A percentile compares a stretch with the other conserved stretches of the same genome.
phyloP scores from a whole-genome alignment of 2,329 filamentous ascomycete species.

The Fusarium guadeloupense region DNA sequence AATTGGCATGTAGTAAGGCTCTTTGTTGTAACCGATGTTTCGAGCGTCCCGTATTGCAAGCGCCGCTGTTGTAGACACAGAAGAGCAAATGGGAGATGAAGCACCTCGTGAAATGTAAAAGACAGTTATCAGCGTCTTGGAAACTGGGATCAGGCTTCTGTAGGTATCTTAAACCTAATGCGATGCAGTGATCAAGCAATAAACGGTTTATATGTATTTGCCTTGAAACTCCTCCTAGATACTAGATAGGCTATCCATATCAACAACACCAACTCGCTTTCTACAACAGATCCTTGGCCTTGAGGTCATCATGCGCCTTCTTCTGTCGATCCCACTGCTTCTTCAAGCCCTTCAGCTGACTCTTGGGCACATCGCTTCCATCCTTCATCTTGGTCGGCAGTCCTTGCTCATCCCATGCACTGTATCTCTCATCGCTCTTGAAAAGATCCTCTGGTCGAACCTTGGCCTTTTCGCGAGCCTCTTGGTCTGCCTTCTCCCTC shows the following conservation, averaged over 20 bases:
- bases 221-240: constrained; percentile 17
- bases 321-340: constrained; percentile 94
- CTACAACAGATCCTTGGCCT: constrained; percentile 47
- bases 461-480: constrained; percentile 67
- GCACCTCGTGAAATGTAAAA: no score
- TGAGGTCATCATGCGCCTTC: constrained; percentile 75
- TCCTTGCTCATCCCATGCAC: constrained; percentile 84
- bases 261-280: constrained; percentile 2
- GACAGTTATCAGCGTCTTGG: no score
- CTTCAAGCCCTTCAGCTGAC: constrained; percentile 78
- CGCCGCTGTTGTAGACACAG: no score
- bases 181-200: not conserved
- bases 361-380: constrained; percentile 84
- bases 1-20: no score
- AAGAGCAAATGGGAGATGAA: no score
- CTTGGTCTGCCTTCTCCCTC: constrained; percentile 60
- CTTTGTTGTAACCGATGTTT: no score
- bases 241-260: constrained; percentile 13
- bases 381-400: constrained; percentile 80
- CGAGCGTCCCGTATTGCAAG: no score
- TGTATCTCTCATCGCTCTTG: constrained; percentile 67
- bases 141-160: no score
- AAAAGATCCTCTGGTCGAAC: constrained; percentile 65
- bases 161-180: not conserved
- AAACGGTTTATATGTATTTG: constrained; percentile 27